Conservation (phyloP, 257 asterid species). For the Ajuga chamaepitys region DNA sequence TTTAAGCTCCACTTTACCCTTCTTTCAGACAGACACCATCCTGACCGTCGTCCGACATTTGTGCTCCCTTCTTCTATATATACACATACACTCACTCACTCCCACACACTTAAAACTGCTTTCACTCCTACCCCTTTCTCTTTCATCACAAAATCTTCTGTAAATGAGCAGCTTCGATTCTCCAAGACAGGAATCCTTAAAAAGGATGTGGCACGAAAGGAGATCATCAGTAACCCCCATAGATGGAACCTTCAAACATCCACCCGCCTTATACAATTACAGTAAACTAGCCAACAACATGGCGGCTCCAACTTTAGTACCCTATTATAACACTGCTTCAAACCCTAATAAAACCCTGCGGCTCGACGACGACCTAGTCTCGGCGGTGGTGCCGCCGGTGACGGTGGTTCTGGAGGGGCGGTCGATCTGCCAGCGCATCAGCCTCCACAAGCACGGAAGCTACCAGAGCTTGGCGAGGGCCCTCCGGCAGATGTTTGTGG, state of each 20-base stretch:
- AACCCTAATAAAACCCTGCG: conserved; percentile 21
- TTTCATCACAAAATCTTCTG: background rate
- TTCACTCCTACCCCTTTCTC: background rate
- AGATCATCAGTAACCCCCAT: conserved; percentile 6
- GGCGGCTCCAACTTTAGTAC: background rate
- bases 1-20: conserved; percentile 30
- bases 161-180: conserved; percentile 45
- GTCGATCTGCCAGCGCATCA: conserved; percentile 73
- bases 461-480: conserved; percentile 60
- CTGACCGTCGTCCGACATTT: conserved; percentile 51
- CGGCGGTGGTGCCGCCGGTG: conserved; percentile 51
- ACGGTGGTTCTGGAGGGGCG: conserved; percentile 83
- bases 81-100: conserved; percentile 1
- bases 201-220: conserved; percentile 36
- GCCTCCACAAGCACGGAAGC: conserved; percentile 57
- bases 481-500: conserved; percentile 56
- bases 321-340: background rate
- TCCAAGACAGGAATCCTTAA: conserved; percentile 32
- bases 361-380: conserved; percentile 42
- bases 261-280: conserved; percentile 5
- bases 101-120: background rate
- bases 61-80: conserved; percentile 30
- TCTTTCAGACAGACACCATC: conserved; percentile 42
- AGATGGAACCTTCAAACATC: background rate
- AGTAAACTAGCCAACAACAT: background rate